A percentile compares a stretch with the other conserved stretches of the same genome.
These are phyloP conservation scores for Trapa incisa DNA, from an alignment of 345 rosid species.

Conservation along the genomic window DNA sequence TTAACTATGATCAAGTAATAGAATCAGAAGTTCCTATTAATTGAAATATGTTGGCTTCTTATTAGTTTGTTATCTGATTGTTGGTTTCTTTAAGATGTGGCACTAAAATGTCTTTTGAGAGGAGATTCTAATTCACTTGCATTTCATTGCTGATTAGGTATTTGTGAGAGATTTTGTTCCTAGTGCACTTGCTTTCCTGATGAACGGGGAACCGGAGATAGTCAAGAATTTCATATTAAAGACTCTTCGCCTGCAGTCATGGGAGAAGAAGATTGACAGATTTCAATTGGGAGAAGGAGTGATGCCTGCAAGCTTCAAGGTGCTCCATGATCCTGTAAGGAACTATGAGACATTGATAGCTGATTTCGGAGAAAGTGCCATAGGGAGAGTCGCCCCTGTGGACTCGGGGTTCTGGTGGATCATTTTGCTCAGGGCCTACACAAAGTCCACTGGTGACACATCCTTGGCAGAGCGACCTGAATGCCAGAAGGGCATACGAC, in stretches of 20 bases:
- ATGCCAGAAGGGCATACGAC: conserved; percentile 95
- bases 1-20: conserved; percentile 87
- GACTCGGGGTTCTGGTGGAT: conserved; percentile 99
- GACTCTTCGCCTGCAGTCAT: conserved; percentile 18
- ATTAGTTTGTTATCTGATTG: no score
- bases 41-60: not conserved
- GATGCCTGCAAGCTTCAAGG: conserved; percentile 98
- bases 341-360: conserved; percentile 71
- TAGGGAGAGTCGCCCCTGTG: conserved; percentile 95
- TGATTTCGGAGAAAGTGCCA: conserved; percentile 96
- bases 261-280: conserved; percentile 96
- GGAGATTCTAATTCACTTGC: not conserved
- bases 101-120: not conserved
- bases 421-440: conserved; percentile 78
- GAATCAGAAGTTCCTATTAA: not conserved
- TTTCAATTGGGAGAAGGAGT: conserved; percentile 98
- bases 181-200: conserved; percentile 6
- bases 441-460: conserved; percentile 78
- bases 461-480: conserved; percentile 82
- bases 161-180: conserved; percentile 1
- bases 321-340: conserved; percentile 78
- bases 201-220: conserved; percentile 5
- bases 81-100: not conserved
- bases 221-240: conserved; percentile 6
- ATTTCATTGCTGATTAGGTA: conserved; percentile 1